Evolutionary conservation across 305 asterid genomes (phyloP), one percentile per base, ranked within the genome.

Genomic region (Solanum aculeatissimum): DNA sequence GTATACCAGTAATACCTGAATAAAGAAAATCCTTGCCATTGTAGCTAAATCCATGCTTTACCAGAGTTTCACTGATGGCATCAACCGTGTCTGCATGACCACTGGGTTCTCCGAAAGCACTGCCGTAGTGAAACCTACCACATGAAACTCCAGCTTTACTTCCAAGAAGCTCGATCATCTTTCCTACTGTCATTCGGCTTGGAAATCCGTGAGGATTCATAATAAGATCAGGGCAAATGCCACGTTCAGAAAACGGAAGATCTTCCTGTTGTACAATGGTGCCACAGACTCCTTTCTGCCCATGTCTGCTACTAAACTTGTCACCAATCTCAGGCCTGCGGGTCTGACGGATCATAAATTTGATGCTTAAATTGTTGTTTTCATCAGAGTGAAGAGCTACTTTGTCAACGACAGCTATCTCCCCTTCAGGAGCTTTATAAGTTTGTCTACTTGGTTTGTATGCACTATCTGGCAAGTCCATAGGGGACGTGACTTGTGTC

Each of bases 131-230:
- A 89, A 92, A 97, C 89, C 93, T 94, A 84, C 99, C 98, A 90
- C 96, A 89, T 35, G 97, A 92, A 92, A 97, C 98, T 87, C 98
- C 99, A 89, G 98, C 98, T 89, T 97, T 97, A 93, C 99, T 53
- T 68, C 99, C 99, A 60, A 94, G 95, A 88, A 97, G 98, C 89
- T 97, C 99, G 81, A 97, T 92, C 98, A 97, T 95, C 91, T 97
- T 97, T 83, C 99, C 99, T 35, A 97, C 98, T 43, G 99, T 97
- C 99, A 97, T 97, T 83, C 99, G 99, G 86, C 98, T 96, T 4
- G 99, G 99, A 92, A 92, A 97, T 87, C 98, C 99, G 86, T 97
- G 98, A 86, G 98, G 99, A 90, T 97, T 97, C 99, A 97, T 97
- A 88, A 97, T 95, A 57, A 97, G 89, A 90, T 97, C 98, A 25